Evolutionary conservation across 805 yeast species (phyloP), one percentile per base, ranked within the genome.

Genomic region (Ogataea paraovalis): DNA sequence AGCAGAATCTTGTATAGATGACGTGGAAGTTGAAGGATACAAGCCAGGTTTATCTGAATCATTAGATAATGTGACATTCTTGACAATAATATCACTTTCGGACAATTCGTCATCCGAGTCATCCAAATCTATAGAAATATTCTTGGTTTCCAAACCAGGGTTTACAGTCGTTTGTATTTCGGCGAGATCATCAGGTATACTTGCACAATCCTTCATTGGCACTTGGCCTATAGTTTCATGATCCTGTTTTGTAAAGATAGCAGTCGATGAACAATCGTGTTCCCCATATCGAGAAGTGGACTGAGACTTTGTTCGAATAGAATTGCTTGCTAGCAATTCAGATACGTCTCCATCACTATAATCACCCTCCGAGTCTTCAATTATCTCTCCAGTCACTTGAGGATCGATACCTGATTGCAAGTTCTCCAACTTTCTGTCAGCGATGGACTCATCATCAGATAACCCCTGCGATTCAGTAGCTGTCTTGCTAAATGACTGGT

Each of bases 91-190:
- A 18, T 36, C 39, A 33, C 50, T 53, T 3, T 47, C 46, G 25
- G 47, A 41, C 7, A 46, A 30, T 28, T 53, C 59, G 48, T 54
- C 57, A 19, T 42, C 50, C 2, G 57, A 54, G 28, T 54, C 53
- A 30, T 52, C 49, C 18, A 54, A 30, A 27, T 44, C 40, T 25
- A 55, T 39, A 19, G 41, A 30, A 27, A 52, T 43, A 23, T 12
- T 23, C 10, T 25, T 6, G 12, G 20, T 14, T 19, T 37, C 23
- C 20, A 20, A 21, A 20, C 34, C 34, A 30, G 34, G 34, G n/a
- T 30, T 30, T 10, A 14, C 5, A 14, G 16, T 5, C 12, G 13
- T 14, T 14, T 9, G 34, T 4, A 12, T 14, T 7, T 14, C 16
- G n/a, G 14, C n/a, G 16, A 12, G 6, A 14, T 14, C 16, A 20